phyloP scores from a whole-genome alignment of 2,329 filamentous ascomycete genomes.

The Magnaporthiopsis poae region DNA sequence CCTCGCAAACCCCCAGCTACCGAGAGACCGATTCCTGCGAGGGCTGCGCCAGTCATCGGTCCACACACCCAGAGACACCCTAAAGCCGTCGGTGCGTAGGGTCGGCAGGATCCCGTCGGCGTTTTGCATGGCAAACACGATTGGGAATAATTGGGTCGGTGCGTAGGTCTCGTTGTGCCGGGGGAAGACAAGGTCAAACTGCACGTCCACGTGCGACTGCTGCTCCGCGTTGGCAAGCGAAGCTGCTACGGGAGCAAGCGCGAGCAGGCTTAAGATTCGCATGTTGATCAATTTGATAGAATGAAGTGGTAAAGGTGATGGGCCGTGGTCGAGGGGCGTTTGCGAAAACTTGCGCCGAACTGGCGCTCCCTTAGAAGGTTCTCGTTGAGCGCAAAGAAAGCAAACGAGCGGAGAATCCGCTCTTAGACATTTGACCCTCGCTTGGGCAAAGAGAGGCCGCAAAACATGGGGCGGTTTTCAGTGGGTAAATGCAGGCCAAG shows the following conservation, averaged over 20 bases:
- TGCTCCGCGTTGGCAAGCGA: neutral
- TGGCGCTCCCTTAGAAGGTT: neutral
- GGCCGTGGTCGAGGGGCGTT: neutral
- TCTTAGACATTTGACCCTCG: neutral
- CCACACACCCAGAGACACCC: neutral
- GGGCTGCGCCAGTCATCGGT: neutral
- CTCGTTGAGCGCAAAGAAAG: neutral
- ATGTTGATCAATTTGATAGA: neutral
- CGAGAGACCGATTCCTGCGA: neutral
- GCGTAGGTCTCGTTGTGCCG: constrained; percentile 11
- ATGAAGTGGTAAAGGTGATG: neutral
- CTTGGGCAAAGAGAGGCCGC: neutral
- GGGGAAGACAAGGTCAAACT: constrained; percentile 18
- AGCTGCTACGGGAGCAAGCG: neutral
- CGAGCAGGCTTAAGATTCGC: neutral
- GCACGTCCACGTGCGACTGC: constrained; percentile 4
- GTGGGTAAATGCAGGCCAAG: neutral
- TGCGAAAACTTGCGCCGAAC: neutral
- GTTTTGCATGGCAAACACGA: constrained; percentile 8
- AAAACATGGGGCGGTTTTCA: too few species aligned
- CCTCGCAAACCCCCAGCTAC: neutral
- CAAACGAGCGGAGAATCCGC: neutral
- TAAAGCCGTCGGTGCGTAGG: neutral
- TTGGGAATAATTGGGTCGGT: constrained; percentile 6
- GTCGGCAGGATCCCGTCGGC: neutral